phyloP scores from a whole-genome alignment of 1,284 basidiomycete genomes.

The Cutaneotrichosporon sp. region DNA sequence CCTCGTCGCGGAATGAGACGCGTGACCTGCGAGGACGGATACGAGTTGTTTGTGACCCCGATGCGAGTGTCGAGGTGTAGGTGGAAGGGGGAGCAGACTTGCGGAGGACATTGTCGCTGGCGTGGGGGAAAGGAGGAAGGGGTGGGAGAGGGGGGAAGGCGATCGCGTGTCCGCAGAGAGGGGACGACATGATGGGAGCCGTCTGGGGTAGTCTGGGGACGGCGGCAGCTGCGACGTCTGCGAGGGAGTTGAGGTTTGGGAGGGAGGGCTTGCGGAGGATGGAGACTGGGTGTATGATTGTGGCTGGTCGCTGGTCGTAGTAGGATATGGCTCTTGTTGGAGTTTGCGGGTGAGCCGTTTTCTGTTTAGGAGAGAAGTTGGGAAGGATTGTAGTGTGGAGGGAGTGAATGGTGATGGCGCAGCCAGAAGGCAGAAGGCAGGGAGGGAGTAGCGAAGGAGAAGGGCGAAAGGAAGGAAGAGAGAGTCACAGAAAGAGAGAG shows the following conservation, averaged over 20 bases:
- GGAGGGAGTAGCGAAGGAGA: too few species aligned
- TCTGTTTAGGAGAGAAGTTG: too few species aligned
- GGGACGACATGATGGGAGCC: conserved; percentile 6
- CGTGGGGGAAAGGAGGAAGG: conserved; percentile 13
- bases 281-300: conserved; percentile 14
- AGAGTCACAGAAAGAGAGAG: neutral
- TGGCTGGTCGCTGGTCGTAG: neutral
- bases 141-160: conserved; percentile 25
- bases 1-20: conserved; percentile 26
- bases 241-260: conserved; percentile 7
- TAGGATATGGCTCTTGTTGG: neutral
- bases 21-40: conserved; percentile 13
- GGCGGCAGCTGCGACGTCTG: neutral
- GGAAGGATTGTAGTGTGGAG: neutral
- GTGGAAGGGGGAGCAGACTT: conserved; percentile 16
- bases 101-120: conserved; percentile 9
- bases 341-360: neutral
- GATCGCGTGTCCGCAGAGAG: conserved; percentile 1
- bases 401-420: neutral
- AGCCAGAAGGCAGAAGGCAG: too few species aligned
- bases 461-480: neutral
- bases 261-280: conserved; percentile 25
- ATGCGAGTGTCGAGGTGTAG: neutral
- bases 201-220: neutral
- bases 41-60: neutral